A percentile compares a stretch with the other conserved stretches of the same genome.
Conservation (phyloP, 2,329 filamentous ascomycete species). For the Neofusicoccum umdonicola region DNA sequence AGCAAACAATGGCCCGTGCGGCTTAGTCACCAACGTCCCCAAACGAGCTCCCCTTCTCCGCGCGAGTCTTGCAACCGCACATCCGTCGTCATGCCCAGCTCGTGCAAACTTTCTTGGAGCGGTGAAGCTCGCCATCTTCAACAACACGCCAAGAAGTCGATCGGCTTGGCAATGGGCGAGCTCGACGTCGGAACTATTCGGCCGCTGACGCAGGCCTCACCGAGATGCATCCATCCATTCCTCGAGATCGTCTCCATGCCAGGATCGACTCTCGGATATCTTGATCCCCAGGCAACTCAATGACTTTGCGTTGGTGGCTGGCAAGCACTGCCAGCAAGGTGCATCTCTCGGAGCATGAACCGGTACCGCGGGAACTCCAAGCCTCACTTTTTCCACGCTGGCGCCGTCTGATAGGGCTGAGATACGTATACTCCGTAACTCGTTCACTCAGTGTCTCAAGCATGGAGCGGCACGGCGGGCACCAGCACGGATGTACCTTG, state of each 20-base stretch:
- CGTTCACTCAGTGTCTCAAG: background rate
- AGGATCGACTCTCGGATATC: background rate
- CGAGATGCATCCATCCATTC: background rate
- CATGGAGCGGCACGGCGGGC: background rate
- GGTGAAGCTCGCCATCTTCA: background rate
- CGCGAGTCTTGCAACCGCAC: background rate
- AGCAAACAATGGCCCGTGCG: background rate
- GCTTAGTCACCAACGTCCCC: constrained; percentile 1
- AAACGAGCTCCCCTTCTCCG: background rate
- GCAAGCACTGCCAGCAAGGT: background rate
- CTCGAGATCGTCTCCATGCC: background rate
- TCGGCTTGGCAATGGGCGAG: background rate
- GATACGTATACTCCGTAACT: background rate
- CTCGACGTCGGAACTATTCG: background rate
- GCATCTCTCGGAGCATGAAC: background rate
- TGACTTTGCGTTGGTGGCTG: background rate
- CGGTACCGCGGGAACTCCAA: background rate
- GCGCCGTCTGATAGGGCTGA: background rate
- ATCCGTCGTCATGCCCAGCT: background rate
- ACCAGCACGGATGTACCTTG: background rate
- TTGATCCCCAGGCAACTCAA: background rate
- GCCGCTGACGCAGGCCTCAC: background rate
- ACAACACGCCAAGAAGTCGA: background rate
- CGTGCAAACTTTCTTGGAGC: background rate
- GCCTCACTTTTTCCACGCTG: background rate